A percentile compares a stretch with the other conserved stretches of the same genome.
These are phyloP conservation scores for Cyberlindnera maritima DNA, from an alignment of 805 yeast species.

Conservation along the genomic window DNA sequence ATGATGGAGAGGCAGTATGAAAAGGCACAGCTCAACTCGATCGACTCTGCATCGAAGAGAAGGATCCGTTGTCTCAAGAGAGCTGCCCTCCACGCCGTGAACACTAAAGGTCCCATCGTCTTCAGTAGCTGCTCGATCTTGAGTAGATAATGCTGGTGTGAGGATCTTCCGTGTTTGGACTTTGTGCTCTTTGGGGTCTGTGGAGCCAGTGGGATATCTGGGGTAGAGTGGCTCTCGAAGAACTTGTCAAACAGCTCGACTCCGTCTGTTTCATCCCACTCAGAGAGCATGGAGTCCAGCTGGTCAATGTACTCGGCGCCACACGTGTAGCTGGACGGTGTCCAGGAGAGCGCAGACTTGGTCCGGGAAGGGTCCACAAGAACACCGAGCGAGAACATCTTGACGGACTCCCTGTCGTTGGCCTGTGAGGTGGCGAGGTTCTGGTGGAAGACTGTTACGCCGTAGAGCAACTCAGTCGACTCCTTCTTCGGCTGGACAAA, in stretches of 20 bases:
- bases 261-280: slow-evolving; percentile 23
- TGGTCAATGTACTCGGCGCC: slow-evolving; percentile 43
- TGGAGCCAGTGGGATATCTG: slow-evolving; percentile 16
- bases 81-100: slow-evolving; percentile 61
- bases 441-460: slow-evolving; percentile 51
- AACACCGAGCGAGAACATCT: slow-evolving; percentile 65
- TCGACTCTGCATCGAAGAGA: slow-evolving; percentile 36
- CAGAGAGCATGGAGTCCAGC: slow-evolving; percentile 30
- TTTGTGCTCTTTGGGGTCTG: slow-evolving; percentile 10
- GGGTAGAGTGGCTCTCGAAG: slow-evolving; percentile 19
- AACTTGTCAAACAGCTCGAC: slow-evolving; percentile 24
- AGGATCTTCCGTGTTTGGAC: background rate
- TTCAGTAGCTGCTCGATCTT: slow-evolving; percentile 45
- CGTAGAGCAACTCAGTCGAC: slow-evolving; percentile 34
- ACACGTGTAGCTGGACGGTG: slow-evolving; percentile 38
- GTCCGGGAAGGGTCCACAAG: slow-evolving; percentile 43
- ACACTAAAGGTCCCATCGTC: slow-evolving; percentile 61
- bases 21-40: slow-evolving; percentile 44
- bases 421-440: slow-evolving; percentile 32
- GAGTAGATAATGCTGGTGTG: slow-evolving; percentile 42
- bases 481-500: slow-evolving; percentile 39
- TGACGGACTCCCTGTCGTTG: slow-evolving; percentile 42
- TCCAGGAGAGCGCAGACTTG: slow-evolving; percentile 33
- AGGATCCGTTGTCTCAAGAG: slow-evolving; percentile 56
- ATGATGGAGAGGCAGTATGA: slow-evolving; percentile 57